Percentiles rank a stretch among this genome's conserved stretches.
Conservation (phyloP, 257 asterid species). For the Solanum paucissectum region DNA sequence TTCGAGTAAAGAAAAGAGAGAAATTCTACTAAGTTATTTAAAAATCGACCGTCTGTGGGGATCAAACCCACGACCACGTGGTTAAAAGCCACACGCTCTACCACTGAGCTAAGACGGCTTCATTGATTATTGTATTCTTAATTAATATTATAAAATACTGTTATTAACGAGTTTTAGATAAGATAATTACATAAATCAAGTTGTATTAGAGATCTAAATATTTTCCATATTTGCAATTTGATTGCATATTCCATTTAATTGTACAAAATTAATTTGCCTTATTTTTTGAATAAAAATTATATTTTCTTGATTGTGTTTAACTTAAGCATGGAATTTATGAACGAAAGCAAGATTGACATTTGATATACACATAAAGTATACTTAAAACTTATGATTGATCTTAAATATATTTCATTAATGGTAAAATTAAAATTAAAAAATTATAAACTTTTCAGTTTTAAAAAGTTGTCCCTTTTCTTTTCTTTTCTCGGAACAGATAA, state of each 20-base stretch:
- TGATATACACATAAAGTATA: too few species aligned
- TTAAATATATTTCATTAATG: not conserved
- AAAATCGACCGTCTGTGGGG: not conserved
- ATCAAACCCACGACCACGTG: constrained; percentile 18
- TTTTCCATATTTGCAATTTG: not conserved
- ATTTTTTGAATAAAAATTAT: not conserved
- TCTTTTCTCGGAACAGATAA: accelerated
- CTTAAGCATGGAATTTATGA: not conserved
- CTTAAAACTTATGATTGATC: too few species aligned
- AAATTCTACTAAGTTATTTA: too few species aligned
- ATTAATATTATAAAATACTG: too few species aligned
- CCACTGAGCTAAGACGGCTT: constrained; percentile 80
- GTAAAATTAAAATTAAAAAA: not conserved
- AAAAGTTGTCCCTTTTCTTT: not conserved
- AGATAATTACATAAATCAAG: not conserved
- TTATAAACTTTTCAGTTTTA: not conserved
- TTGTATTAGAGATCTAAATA: not conserved
- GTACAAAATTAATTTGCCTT: not conserved
- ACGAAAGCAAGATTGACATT: not conserved
- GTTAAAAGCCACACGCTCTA: constrained; percentile 99
- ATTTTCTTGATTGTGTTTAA: not conserved
- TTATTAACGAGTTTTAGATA: too few species aligned
- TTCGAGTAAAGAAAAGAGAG: too few species aligned
- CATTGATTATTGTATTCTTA: too few species aligned
- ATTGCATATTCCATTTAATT: not conserved